Evolutionary conservation across 2,329 filamentous ascomycete genomes (phyloP), one percentile per base, ranked within the genome.

Genomic region (Domatiomyces globalis): DNA sequence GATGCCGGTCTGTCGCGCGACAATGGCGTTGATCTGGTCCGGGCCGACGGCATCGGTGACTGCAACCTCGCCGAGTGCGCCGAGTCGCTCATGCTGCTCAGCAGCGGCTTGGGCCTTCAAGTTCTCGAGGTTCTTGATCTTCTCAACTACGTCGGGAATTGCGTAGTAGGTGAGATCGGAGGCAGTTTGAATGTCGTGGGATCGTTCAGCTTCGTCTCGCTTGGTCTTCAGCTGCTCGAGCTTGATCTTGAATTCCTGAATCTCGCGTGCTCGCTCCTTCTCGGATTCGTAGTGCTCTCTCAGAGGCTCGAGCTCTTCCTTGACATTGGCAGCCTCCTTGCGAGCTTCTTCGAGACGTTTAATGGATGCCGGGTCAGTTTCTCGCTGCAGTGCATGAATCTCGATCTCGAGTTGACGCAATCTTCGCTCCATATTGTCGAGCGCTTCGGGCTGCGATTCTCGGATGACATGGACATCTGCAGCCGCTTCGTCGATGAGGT

Each of bases 1-100:
- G 61, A 98, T 98, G 57, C 92, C 92, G n/a, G 92, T 98, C 87
- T 89, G 95, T 55, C 88, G 83, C 50, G 85, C 85, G 49, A 98
- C 92, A 55, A 98, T 98, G 65, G 96, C 90, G 66, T 98, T 96
- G 76, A 98, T 98, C 68, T 98, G 89, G 58, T 98, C 92, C 9
- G 89, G 88, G 5, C 92, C 92, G 58, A 98, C 92, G 46, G 92
- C 79, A 65, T 98, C 92, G 2, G 89, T 94, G 50, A 96, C 78
- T 67, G 96, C 83, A 20, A 86, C 65, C 51, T 79, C 79, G 49
- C 81, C 79, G 51, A 79, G 78, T 3, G 74, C 69, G 36, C 85
- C 85, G 25, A 72, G 68, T 27, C 71, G 70, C 43, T 69, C 68
- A 49, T 70, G 73, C 50, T 76, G 72, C 56, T 82, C 77, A 8